Evolutionary conservation across 805 yeast species (phyloP).

Genomic region (Brettanomyces anomalus): DNA sequence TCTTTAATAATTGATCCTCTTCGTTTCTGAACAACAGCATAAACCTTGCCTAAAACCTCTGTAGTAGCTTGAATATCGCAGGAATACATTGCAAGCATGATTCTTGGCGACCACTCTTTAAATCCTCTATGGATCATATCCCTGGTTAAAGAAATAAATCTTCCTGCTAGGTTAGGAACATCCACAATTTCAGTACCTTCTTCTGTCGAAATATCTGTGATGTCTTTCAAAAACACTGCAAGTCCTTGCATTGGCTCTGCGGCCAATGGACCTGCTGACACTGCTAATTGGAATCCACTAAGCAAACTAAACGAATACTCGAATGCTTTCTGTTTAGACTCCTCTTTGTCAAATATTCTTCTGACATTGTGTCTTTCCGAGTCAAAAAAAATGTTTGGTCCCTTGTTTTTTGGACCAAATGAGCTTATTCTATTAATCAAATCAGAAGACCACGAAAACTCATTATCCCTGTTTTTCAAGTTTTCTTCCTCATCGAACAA

Average conservation of each 20-base stretch:
- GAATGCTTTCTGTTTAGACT: slow-evolving; percentile 13
- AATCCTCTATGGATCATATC: slow-evolving; percentile 65
- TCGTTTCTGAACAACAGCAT: slow-evolving; percentile 84
- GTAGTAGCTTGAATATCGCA: slow-evolving; percentile 95
- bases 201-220: slow-evolving; percentile 16
- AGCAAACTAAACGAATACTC: slow-evolving; percentile 54
- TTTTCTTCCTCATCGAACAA: background rate
- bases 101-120: slow-evolving; percentile 77
- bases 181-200: slow-evolving; percentile 18
- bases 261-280: slow-evolving; percentile 78
- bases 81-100: slow-evolving; percentile 85
- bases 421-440: slow-evolving; percentile 38
- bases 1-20: slow-evolving; percentile 81
- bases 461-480: slow-evolving; percentile 2
- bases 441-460: slow-evolving; percentile 19
- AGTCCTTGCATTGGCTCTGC: slow-evolving; percentile 85
- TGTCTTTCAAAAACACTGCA: slow-evolving; percentile 40
- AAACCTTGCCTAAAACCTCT: slow-evolving; percentile 91
- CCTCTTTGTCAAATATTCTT: slow-evolving; percentile 20
- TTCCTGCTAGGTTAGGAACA: slow-evolving; percentile 51
- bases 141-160: slow-evolving; percentile 63
- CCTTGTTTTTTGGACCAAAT: slow-evolving; percentile 72
- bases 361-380: slow-evolving; percentile 27
- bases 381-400: slow-evolving; percentile 69
- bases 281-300: slow-evolving; percentile 80